Base-by-base conservation (phyloP, 805 yeast species). In the Yueomyces sinensis region DNA sequence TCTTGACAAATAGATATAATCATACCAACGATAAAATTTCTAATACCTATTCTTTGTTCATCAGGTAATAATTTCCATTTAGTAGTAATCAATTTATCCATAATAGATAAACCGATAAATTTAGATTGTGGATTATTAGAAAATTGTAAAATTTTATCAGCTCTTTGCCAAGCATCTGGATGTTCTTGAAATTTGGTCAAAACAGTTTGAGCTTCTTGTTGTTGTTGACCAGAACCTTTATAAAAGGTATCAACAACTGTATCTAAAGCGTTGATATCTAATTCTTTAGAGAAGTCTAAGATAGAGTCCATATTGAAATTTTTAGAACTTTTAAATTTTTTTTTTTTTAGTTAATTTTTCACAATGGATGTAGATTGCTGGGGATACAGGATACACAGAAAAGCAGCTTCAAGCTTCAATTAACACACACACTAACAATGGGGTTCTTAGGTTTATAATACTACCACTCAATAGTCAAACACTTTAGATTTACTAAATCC, bases 151-250 rank as follows among this genome's bases (percentile, higher is more conserved):
- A 91, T 87, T 56, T 80, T 75, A 50, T 89, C 97, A 24, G 94
- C 91, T 37, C 81, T 72, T 45, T 81, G 83, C 99, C 99, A 91
- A 18, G 96, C 79, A 47, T 89, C 95, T 3, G 91, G 93, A 56
- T 86, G 81, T 41, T 84, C 94, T 59, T 91, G 95, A 56, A 91
- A 87, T 59, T 75, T 72, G 17, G 81, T 77, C 47, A 82, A 68
- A 7, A 79, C 61, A 27, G 67, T 66, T 58, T 78, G 89, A 9
- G 94, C 93, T 43, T 68, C 65, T 41, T 72, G 73, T 47, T 78
- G 86, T 29, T 59, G 65, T 9, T 63, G 57, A 27, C 93, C 89
- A 4, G 80, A 66, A 3, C 94, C 91, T 38, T 68, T 69, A 59
- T 81, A 91, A 54, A 91, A 84, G 5, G 89, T 70, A 37, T 74